Conservation (phyloP, 257 asterid genomes). For the Nicotiana knightiana region DNA sequence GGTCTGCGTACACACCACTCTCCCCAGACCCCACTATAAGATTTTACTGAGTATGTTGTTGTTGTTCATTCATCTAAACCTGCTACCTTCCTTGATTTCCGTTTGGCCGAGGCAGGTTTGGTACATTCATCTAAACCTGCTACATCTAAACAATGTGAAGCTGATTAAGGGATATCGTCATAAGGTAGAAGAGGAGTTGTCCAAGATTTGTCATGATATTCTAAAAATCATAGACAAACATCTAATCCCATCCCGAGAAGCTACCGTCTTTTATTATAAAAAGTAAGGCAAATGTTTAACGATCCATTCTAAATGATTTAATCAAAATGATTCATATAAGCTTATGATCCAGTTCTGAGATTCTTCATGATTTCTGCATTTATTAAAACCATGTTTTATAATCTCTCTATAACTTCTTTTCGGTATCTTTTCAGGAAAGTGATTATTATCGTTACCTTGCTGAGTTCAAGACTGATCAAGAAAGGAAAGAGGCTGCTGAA, state of each 20-base stretch:
- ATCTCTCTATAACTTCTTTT: background rate
- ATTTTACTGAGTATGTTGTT: too few relatives aligned
- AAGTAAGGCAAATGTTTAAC: slow-evolving; percentile 38
- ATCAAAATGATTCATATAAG: background rate
- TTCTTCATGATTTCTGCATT: background rate
- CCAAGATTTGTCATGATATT: slow-evolving; percentile 10
- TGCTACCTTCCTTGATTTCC: background rate
- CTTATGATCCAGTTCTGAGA: background rate
- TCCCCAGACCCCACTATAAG: too few relatives aligned
- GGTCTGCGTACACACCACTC: too few relatives aligned
- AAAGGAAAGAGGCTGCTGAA: slow-evolving; percentile 76
- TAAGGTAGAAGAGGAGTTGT: slow-evolving; percentile 7
- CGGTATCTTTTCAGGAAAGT: slow-evolving; percentile 42
- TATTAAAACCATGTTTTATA: background rate
- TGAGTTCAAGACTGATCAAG: slow-evolving; percentile 74
- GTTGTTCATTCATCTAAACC: too few relatives aligned
- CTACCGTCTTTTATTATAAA: slow-evolving; percentile 35
- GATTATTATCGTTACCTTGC: slow-evolving; percentile 83
- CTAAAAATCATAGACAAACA: slow-evolving; percentile 1
- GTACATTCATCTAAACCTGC: too few relatives aligned
- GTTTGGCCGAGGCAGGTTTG: background rate
- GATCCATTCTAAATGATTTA: background rate
- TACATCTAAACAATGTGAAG: slow-evolving; percentile 1
- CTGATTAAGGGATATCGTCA: slow-evolving; percentile 2
- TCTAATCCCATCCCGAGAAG: slow-evolving; percentile 14